Conservation (phyloP, 2,329 filamentous ascomycete genomes). For the Corynespora cassiicola region DNA sequence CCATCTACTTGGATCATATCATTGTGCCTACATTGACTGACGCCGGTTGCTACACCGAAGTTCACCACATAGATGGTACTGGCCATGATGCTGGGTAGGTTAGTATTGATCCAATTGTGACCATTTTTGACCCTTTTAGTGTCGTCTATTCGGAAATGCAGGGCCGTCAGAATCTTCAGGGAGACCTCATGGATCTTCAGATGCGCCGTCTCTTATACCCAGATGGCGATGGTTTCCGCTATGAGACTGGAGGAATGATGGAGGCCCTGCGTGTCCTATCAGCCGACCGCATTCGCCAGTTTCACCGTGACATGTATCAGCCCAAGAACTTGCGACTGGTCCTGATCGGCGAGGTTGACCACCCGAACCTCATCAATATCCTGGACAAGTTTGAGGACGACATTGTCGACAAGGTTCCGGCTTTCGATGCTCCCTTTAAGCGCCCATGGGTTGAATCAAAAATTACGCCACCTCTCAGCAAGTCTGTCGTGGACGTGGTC, state of each 20-base stretch:
- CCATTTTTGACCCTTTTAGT: too few relatives aligned
- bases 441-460: constrained; percentile 91
- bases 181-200: constrained; percentile 85
- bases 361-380: constrained; percentile 78
- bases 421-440: constrained; percentile 76
- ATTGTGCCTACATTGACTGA: constrained; percentile 91
- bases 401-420: constrained; percentile 82
- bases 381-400: constrained; percentile 88
- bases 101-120: too few relatives aligned
- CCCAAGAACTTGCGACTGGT: constrained; percentile 92
- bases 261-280: constrained; percentile 86
- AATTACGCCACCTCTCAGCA: constrained; percentile 73
- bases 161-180: constrained; percentile 83
- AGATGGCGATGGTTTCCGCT: constrained; percentile 88
- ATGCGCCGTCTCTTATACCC: constrained; percentile 85
- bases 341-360: constrained; percentile 90
- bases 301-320: constrained; percentile 97
- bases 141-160: constrained; percentile 99
- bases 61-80: constrained; percentile 91
- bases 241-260: constrained; percentile 98
- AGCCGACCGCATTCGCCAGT: constrained; percentile 88
- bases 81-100: constrained; percentile 81
- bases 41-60: constrained; percentile 91
- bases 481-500: constrained; percentile 77
- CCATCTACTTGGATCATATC: constrained; percentile 94